These are phyloP conservation scores for Rutstroemia sp. DNA, from an alignment of 2,329 filamentous ascomycete species.

Conservation along the genomic window DNA sequence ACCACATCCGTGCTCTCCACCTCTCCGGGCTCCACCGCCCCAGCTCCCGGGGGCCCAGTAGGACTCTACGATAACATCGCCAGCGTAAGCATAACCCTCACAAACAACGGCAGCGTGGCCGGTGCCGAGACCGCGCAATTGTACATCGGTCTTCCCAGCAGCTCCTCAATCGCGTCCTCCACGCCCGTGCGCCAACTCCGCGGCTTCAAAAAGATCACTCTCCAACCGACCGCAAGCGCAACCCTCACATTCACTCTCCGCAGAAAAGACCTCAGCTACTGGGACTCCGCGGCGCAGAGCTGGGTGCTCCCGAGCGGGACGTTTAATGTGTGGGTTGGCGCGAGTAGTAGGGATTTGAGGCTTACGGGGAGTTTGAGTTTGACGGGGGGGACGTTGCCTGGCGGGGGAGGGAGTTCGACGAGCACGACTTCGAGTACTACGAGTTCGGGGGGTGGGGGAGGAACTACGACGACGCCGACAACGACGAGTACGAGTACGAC, in stretches of 20 bases:
- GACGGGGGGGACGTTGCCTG: not conserved
- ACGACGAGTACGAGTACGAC: not conserved
- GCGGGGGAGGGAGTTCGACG: not conserved
- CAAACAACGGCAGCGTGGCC: constrained; percentile 50
- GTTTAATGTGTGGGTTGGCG: constrained; percentile 20
- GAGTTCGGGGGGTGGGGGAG: too few relatives aligned
- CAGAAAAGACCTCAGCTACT: constrained; percentile 47
- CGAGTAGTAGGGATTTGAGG: constrained; percentile 24
- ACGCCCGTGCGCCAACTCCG: constrained; percentile 51
- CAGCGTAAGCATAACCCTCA: constrained; percentile 49
- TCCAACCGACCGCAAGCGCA: constrained; percentile 40
- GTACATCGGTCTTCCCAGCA: constrained; percentile 30
- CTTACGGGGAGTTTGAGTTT: constrained; percentile 12
- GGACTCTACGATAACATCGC: constrained; percentile 58
- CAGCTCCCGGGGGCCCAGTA: constrained; percentile 40
- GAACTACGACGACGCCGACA: not conserved
- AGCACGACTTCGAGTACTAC: not conserved
- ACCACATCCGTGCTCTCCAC: constrained; percentile 11
- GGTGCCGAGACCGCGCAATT: constrained; percentile 50
- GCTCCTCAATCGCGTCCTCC: constrained; percentile 31
- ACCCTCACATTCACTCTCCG: constrained; percentile 36
- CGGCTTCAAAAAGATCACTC: constrained; percentile 52
- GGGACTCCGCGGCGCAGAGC: constrained; percentile 51
- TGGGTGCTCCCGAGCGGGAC: constrained; percentile 41
- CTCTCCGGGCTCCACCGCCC: not conserved